Base-by-base conservation (phyloP, 805 yeast genomes). In the Aciculoconidium aculeatum region DNA sequence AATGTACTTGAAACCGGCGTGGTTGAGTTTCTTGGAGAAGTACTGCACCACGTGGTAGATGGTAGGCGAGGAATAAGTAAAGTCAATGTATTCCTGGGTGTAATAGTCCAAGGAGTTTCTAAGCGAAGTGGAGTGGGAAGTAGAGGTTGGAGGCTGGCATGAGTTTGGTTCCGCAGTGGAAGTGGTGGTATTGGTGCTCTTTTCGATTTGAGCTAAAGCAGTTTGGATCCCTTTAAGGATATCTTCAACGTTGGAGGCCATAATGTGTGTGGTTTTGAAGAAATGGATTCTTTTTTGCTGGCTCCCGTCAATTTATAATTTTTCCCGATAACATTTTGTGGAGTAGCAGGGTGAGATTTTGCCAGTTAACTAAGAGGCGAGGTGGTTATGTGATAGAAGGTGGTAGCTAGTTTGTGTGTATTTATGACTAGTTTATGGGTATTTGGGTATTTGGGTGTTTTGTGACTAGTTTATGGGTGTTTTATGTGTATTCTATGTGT, bases 21-120 rank as follows among this genome's bases (percentile, higher is more conserved):
- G 54, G 27, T 65, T 68, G 35, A 84, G 59, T 33, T 65, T 49
- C 18, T 56, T 45, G 23, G 72, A 49, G 35, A 81, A 67, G 45
- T 61, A 56, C 21, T 67, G 51, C 10, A 80, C 77, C 15, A 78
- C 87, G 49, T 84, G 94, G 61, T 57, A 83, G 21, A 76, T 76
- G 11, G 94, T 83, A 27, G 94, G 94, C 42, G 72, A 72, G 19
- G 65, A 58, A 50, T 77, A 75, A 28, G 86, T 80, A 61, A 84
- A 84, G 39, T 76, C 75, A 35, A 82, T 68, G 55, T 79, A 83
- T 24, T 69, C 64, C n/a, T 71, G 51, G 21, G 64, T 60, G 32
- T 31, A 31, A 11, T 21, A 10, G 15, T 27, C 30, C 21, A 21
- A 27, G 8, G 23, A 18, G 16, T 21, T 25, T 19, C 15, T 14